Evolutionary conservation across 2,329 filamentous ascomycete species (phyloP).

Genomic region (Ophiostoma tasmaniense): DNA sequence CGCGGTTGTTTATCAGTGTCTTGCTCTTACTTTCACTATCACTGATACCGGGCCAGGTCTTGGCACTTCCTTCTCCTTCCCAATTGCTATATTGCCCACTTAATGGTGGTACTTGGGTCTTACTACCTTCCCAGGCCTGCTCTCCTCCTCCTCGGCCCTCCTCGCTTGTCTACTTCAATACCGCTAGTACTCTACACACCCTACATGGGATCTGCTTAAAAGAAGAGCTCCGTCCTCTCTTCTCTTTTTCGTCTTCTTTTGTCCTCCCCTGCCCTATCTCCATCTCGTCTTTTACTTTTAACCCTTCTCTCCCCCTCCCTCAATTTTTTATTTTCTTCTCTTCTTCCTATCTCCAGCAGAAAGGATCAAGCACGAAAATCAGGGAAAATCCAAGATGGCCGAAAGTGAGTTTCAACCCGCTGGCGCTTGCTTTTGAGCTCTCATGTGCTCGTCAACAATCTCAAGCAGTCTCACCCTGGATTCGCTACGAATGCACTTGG

Average conservation of each 20-base stretch:
- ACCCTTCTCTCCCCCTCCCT: background rate
- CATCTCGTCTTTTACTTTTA: background rate
- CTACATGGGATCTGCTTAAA: constrained; percentile 16
- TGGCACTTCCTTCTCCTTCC: constrained; percentile 6
- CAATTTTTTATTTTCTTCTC: background rate
- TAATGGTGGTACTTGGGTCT: constrained; percentile 1
- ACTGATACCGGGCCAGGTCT: background rate
- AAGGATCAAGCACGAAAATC: constrained; percentile 6
- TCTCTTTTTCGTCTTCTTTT: background rate
- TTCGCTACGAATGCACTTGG: background rate
- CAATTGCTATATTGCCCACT: constrained; percentile 8
- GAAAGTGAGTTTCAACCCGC: constrained; percentile 9
- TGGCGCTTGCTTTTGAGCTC: background rate
- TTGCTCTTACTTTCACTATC: background rate
- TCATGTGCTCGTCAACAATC: background rate
- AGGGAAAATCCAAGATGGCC: constrained; percentile 12
- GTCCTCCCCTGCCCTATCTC: background rate
- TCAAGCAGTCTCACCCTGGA: background rate
- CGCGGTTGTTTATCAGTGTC: background rate
- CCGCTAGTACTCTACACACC: background rate
- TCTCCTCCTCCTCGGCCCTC: background rate
- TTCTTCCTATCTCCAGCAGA: background rate
- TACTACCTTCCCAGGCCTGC: background rate
- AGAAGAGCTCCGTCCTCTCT: constrained; percentile 5
- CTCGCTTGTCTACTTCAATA: background rate